Evolutionary conservation across 768 basidiomycete genomes (phyloP), one percentile per base, ranked within the genome.

Genomic region (Mycena chlorophos): DNA sequence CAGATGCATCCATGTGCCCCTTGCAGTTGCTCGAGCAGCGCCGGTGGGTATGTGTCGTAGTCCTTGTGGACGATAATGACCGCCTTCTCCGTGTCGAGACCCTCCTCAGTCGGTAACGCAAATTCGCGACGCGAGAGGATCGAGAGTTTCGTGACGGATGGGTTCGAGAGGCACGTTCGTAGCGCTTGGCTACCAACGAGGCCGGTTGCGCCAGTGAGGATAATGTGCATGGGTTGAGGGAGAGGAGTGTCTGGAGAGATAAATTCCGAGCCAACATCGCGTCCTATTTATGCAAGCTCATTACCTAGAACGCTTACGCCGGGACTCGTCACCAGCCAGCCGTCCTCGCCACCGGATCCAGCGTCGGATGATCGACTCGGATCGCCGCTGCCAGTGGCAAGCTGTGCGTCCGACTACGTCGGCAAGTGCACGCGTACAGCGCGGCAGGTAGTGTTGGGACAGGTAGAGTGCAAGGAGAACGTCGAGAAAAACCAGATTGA

Each of bases 211-310:
- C 64, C 68, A 5, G 66, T 60, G 42, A 65, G 49, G 27, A 64
- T 61, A 43, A 65, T 51, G 17, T 65, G 62, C 62, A 65, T 88
- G 49, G 46, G 14, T 10, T n/a, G n/a, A n/a, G n/a, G n/a, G 14
- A n/a, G 23, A 4, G 16, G 12, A 40, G 25, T 13, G 31, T 34
- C 31, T 34, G 17, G 10, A 8, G 31, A 8, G 31, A 8, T 34
- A 34, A 8, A 34, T 8, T 17, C 17, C 31, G 17, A 34, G 10
- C 10, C 8, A 34, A 17, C 31, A 17, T 34, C 17, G 17, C 10
- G 10, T 34, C 10, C 31, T 40, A 13, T 40, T 13, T 20, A 20
- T 12, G 39, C 19, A 12, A 6, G 39, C 19, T 6, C 13, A 19
- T 40, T 12, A 20, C 19, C 39, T 40, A 57, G 14, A 19, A n/a